Conservation (phyloP, 305 asterid genomes). For the Solanum hybrid region DNA sequence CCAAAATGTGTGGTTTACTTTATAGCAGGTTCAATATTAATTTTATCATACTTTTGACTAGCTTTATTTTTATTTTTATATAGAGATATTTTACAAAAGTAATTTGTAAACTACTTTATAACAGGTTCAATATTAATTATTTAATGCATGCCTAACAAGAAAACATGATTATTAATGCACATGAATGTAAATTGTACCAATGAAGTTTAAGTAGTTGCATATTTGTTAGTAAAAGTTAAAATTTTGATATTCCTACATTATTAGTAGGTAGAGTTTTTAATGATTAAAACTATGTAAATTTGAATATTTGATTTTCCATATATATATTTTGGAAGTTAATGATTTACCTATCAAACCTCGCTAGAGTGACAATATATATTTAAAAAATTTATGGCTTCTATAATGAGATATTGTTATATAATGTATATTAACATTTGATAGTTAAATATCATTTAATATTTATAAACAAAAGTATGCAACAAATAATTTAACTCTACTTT, state of each 20-base stretch:
- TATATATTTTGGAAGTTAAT: not conserved
- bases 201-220: not conserved
- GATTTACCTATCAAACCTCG: not conserved
- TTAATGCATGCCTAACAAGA: not conserved
- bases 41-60: not conserved
- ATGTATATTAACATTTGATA: not conserved
- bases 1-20: not conserved
- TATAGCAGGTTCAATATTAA: not conserved
- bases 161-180: not conserved
- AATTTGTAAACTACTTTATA: not conserved
- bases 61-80: not conserved
- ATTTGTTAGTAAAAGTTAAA: not conserved
- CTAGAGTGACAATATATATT: not conserved
- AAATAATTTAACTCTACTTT: not conserved
- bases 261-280: not conserved
- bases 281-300: too few species aligned
- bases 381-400: not conserved
- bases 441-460: too few species aligned
- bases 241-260: not conserved
- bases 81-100: not conserved
- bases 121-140: not conserved
- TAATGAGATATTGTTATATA: not conserved
- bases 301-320: not conserved
- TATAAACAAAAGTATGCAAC: not conserved
- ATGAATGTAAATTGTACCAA: not conserved